A percentile compares a stretch with the other conserved stretches of the same genome.
phyloP scores from a whole-genome alignment of 2,329 filamentous ascomycete species.

The Ascochyta pisi region DNA sequence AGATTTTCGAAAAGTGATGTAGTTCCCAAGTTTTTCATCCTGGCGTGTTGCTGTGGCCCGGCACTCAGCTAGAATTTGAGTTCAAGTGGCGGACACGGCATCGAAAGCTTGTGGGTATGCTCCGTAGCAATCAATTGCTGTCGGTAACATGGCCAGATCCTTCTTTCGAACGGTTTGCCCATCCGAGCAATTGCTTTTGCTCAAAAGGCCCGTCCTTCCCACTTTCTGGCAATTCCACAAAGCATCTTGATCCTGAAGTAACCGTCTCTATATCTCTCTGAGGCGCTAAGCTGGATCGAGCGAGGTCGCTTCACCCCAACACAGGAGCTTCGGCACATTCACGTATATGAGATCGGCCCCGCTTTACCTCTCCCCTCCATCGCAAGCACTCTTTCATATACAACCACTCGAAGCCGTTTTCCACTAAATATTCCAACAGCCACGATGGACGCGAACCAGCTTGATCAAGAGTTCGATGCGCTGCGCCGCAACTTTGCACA shows the following conservation, averaged over 20 bases:
- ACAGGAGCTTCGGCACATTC: background rate
- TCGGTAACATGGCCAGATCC: background rate
- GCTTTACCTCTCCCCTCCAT: background rate
- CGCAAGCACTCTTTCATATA: background rate
- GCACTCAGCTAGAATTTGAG: no score
- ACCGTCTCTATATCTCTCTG: no score
- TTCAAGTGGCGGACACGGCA: no score
- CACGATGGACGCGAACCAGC: background rate
- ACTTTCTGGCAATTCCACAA: background rate
- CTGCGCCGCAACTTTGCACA: background rate
- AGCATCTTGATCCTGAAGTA: background rate
- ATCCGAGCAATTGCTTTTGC: background rate
- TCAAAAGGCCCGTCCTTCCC: background rate
- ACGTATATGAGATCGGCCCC: background rate
- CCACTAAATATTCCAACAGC: background rate
- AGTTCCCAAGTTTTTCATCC: no score
- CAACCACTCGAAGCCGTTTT: background rate
- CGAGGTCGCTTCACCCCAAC: background rate
- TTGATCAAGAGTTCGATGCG: background rate
- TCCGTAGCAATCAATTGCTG: background rate
- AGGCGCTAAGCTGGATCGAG: background rate
- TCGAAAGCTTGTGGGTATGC: no score
- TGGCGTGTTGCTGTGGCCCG: no score
- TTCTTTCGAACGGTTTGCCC: no score
- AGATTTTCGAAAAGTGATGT: no score